Percentiles rank a stretch among this genome's conserved stretches.
Conservation (phyloP, 2,329 filamentous ascomycete species). For the Cordyceps militaris region DNA sequence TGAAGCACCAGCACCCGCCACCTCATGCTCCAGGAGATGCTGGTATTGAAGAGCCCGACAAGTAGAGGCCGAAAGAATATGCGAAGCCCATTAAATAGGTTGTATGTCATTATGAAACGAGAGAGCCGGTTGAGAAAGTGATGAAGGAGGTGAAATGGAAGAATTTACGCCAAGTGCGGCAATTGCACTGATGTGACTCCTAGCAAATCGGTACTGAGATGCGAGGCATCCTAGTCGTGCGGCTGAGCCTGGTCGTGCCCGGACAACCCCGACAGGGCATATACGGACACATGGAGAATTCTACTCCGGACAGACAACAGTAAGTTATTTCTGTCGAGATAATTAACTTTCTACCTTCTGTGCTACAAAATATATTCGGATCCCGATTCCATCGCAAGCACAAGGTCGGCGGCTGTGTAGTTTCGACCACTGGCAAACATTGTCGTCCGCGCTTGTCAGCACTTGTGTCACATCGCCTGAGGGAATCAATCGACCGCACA, state of each 20-base stretch:
- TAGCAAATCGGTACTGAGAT: neutral
- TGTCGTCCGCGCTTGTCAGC: neutral
- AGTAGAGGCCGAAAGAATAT: constrained; percentile 23
- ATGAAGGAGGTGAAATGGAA: neutral
- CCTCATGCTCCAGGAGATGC: constrained; percentile 31
- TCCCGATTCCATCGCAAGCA: neutral
- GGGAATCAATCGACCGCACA: too few relatives aligned
- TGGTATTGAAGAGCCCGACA: constrained; percentile 29
- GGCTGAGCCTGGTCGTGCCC: neutral
- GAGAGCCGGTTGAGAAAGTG: too few relatives aligned
- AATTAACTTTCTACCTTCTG: neutral
- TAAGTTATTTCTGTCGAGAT: neutral
- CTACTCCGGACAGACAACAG: neutral
- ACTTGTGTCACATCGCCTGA: neutral
- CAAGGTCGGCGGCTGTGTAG: too few relatives aligned
- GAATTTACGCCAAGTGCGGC: neutral
- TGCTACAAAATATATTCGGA: too few relatives aligned
- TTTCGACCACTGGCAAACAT: too few relatives aligned
- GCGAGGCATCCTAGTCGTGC: neutral
- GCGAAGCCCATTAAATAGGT: neutral
- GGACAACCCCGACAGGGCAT: neutral
- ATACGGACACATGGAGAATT: neutral
- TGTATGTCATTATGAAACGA: neutral
- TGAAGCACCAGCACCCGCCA: constrained; percentile 37
- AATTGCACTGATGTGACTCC: neutral